phyloP scores from a whole-genome alignment of 2,329 filamentous ascomycete species.

The Penicillium paneum region DNA sequence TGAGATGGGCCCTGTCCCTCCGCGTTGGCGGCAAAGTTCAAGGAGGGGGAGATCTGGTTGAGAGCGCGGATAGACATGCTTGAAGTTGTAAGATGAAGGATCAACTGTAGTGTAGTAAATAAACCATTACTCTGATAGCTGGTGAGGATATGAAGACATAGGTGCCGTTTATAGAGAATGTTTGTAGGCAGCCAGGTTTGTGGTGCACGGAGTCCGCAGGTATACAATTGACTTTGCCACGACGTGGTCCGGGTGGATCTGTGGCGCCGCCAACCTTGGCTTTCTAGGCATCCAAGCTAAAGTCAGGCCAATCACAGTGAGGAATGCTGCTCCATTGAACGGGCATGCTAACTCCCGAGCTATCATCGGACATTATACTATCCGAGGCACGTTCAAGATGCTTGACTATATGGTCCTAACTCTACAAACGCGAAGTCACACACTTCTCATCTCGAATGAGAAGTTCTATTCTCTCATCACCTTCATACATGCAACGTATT shows the following conservation, averaged over 20 bases:
- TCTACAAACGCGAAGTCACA: no score
- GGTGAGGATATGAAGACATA: no score
- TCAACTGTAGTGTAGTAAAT: background rate
- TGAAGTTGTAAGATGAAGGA: background rate
- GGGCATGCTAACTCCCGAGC: no score
- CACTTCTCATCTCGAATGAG: no score
- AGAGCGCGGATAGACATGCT: background rate
- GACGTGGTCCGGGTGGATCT: background rate
- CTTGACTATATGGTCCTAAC: no score
- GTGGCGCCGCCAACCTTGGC: background rate
- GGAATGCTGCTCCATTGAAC: no score
- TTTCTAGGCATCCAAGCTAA: no score
- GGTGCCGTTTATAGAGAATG: background rate
- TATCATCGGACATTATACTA: no score
- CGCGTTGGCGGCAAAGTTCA: background rate
- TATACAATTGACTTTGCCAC: background rate
- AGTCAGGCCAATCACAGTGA: no score
- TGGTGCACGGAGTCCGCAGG: background rate
- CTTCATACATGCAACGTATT: background rate
- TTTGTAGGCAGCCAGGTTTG: background rate
- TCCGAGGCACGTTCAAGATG: no score
- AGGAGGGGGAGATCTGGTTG: background rate
- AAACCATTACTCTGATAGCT: background rate
- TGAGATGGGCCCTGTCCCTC: background rate
- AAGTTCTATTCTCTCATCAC: background rate